Evolutionary conservation across 2,329 filamentous ascomycete species (phyloP).

Genomic region (Fusarium sambucinum): DNA sequence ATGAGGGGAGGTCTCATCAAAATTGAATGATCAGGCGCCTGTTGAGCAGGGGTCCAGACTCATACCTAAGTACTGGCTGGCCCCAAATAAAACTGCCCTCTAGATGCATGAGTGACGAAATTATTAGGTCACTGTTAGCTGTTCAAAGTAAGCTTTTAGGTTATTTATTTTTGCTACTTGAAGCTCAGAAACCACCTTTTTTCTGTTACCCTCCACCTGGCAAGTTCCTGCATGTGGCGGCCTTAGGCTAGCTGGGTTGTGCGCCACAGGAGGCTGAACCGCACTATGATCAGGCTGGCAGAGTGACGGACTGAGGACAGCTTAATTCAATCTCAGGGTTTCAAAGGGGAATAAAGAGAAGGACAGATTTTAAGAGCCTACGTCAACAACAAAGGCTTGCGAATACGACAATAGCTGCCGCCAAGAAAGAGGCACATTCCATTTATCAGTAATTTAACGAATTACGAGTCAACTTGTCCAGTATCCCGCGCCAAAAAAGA

Average conservation of each 20-base stretch:
- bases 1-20: conserved; percentile 26
- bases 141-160: not conserved
- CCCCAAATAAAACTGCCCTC: not conserved
- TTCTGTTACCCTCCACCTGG: not conserved
- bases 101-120: not conserved
- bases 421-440: not conserved
- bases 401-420: conserved; percentile 7
- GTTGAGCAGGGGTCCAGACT: conserved; percentile 13
- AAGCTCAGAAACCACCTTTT: not conserved
- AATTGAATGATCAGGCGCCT: conserved; percentile 31
- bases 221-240: conserved; percentile 19
- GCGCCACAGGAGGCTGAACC: conserved; percentile 34
- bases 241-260: conserved; percentile 32
- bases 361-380: conserved; percentile 21
- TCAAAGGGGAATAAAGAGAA: conserved; percentile 39
- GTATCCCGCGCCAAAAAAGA: conserved; percentile 14
- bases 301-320: conserved; percentile 38
- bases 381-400: conserved; percentile 21
- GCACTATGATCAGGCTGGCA: conserved; percentile 39
- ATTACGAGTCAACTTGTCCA: conserved; percentile 1
- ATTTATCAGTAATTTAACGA: not conserved
- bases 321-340: conserved; percentile 23
- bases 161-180: not conserved
- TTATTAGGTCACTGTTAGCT: not conserved
- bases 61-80: not conserved